Evolutionary conservation across 306 rosid genomes (phyloP).

Genomic region (Castanea crenata): DNA sequence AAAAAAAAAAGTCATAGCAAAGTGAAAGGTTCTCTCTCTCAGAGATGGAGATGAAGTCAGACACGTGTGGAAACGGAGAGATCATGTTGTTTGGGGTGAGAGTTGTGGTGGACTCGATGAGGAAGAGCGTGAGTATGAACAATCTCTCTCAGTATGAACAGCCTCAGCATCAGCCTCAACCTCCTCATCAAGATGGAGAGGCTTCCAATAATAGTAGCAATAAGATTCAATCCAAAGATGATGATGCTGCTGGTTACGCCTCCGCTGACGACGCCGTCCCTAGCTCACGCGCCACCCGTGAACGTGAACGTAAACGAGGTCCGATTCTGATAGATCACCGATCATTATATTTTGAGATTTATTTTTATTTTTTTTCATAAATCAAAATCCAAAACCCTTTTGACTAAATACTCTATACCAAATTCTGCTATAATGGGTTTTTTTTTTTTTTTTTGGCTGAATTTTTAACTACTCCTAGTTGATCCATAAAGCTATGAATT

Average conservation of each 20-base stretch:
- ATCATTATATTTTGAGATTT: conserved; percentile 5
- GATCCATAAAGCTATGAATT: too few species aligned
- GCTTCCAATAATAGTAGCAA: conserved; percentile 10
- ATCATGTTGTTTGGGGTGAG: conserved; percentile 91
- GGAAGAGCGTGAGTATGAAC: conserved; percentile 95
- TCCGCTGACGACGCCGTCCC: conserved; percentile 86
- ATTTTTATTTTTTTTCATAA: neutral
- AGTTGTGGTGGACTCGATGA: conserved; percentile 90
- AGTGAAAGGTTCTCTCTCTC: too few species aligned
- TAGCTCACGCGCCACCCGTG: conserved; percentile 62
- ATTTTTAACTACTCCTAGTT: too few species aligned
- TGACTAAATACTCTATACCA: too few species aligned
- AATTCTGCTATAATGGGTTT: too few species aligned
- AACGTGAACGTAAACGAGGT: conserved; percentile 99
- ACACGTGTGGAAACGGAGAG: conserved; percentile 24
- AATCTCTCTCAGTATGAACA: conserved; percentile 90
- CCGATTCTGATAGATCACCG: conserved; percentile 12
- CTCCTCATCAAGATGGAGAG: neutral
- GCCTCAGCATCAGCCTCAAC: conserved; percentile 27
- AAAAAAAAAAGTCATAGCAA: neutral
- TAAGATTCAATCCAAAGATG: conserved; percentile 32
- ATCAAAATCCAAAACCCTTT: too few species aligned
- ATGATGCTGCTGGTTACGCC: conserved; percentile 55
- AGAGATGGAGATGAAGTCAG: neutral
- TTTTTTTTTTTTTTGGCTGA: too few species aligned